Conservation (phyloP, 192 early-diverging fungal species). For the Piromyces sp. region DNA sequence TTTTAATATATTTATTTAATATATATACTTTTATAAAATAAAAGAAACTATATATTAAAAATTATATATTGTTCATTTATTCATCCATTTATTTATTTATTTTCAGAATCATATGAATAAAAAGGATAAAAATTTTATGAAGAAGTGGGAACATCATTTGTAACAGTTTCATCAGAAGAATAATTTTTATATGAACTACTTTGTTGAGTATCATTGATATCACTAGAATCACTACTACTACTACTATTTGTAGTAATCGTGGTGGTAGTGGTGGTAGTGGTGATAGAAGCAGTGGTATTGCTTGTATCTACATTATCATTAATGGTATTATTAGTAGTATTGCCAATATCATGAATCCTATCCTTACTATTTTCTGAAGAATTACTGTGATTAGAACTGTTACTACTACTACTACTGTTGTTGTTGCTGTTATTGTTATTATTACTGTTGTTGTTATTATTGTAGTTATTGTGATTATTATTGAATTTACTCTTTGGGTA, state of each 20-base stretch:
- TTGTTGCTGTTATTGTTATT: neutral
- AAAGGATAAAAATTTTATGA: neutral
- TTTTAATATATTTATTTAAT: too few relatives aligned
- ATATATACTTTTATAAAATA: too few relatives aligned
- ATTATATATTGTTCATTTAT: too few relatives aligned
- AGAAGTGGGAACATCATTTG: neutral
- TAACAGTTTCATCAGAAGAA: neutral
- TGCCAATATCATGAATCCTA: neutral
- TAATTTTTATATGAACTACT: neutral
- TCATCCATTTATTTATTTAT: too few relatives aligned
- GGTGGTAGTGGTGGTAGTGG: neutral
- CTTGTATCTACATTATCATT: too few relatives aligned
- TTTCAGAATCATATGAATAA: too few relatives aligned
- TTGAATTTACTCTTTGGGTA: neutral
- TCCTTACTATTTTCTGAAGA: too few relatives aligned
- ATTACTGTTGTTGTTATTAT: neutral
- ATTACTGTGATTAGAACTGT: too few relatives aligned
- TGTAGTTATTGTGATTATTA: neutral
- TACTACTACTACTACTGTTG: neutral
- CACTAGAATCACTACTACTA: too few relatives aligned
- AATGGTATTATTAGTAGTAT: neutral
- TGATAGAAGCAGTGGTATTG: neutral
- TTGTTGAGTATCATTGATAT: neutral
- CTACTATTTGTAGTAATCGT: neutral
- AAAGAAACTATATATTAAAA: too few relatives aligned